Evolutionary conservation across 1,284 basidiomycete species (phyloP).

Genomic region (Marasmius fiardii): DNA sequence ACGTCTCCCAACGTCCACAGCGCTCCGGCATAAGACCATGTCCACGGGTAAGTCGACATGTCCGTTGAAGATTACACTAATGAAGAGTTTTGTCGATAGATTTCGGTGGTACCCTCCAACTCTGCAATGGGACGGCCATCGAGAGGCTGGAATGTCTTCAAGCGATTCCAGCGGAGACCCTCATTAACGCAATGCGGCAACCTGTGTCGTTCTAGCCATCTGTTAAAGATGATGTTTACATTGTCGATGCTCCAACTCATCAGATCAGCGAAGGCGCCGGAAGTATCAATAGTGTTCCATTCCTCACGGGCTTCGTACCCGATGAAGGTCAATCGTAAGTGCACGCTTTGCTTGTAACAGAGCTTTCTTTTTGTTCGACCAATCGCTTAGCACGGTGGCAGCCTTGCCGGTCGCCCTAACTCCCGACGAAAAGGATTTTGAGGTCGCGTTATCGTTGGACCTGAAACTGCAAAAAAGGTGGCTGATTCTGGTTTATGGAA

Average conservation of each 20-base stretch:
- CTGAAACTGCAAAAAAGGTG: conserved; percentile 6
- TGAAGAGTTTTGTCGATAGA: too few relatives aligned
- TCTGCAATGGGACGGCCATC: conserved; percentile 12
- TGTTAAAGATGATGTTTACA: conserved; percentile 14
- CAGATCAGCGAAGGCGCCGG: conserved; percentile 14
- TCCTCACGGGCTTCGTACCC: conserved; percentile 19
- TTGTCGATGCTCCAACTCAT: conserved; percentile 12
- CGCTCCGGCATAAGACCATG: too few relatives aligned
- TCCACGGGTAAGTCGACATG: too few relatives aligned
- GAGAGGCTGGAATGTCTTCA: conserved; percentile 16
- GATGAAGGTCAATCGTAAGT: conserved; percentile 21
- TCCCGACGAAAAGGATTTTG: conserved; percentile 17
- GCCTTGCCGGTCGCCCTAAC: conserved; percentile 12
- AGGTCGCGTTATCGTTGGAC: conserved; percentile 10
- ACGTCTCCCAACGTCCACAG: too few relatives aligned
- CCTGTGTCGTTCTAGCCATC: conserved; percentile 8
- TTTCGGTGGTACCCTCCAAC: neutral
- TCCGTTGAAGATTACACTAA: too few relatives aligned
- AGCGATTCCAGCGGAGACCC: conserved; percentile 14
- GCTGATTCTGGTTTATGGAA: conserved; percentile 17
- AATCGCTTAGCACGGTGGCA: neutral
- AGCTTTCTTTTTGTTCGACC: neutral
- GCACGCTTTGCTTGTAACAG: neutral
- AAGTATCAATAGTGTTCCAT: conserved; percentile 17
- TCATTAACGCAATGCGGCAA: conserved; percentile 14